Base-by-base conservation (phyloP, 805 yeast genomes). In the Candida glaebosa region DNA sequence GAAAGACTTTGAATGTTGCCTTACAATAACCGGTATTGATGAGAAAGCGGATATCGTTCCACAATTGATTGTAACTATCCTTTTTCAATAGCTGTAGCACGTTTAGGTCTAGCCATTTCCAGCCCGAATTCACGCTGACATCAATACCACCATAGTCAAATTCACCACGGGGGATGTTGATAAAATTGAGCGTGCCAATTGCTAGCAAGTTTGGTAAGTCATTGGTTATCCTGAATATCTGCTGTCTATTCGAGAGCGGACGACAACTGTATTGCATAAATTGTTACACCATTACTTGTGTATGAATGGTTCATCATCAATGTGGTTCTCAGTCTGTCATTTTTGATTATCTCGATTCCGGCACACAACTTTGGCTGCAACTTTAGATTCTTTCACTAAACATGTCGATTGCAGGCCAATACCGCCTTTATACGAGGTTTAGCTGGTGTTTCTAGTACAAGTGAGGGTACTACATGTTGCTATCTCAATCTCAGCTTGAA, bases 61-160 rank as follows among this genome's bases (percentile, higher is more conserved):
- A 35, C 0, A 70, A 19, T 37, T 53, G 46, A 50, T 57, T 43
- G 16, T 45, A 26, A 14, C 39, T 25, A 35, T 38, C 40, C n/a
- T 44, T 41, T 41, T 39, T 32, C 47, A 50, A 16, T 37, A 34
- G 17, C 37, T 45, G 39, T 3, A 67, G 54, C 44, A 51, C 63
- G 14, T 76, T 76, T 7, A 75, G 61, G 45, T 78, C 80, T 12
- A 78, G 58, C 86, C 85, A 80, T 38, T 37, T 50, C 85, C 86
- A 81, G 1, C 67, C 70, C 51, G 64, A 74, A 9, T 17, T 24
- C 25, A 20, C 16, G 7, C 42, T 43, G 0, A 34, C 42, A 24
- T 32, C 24, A 9, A 63, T 25, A 0, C 74, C 75, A 3, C 57
- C 52, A 18, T 57, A 43, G 25, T 63, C 63, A 10, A 65, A 58